Evolutionary conservation across 2,329 filamentous ascomycete genomes (phyloP).

Genomic region (Diaporthe citri): DNA sequence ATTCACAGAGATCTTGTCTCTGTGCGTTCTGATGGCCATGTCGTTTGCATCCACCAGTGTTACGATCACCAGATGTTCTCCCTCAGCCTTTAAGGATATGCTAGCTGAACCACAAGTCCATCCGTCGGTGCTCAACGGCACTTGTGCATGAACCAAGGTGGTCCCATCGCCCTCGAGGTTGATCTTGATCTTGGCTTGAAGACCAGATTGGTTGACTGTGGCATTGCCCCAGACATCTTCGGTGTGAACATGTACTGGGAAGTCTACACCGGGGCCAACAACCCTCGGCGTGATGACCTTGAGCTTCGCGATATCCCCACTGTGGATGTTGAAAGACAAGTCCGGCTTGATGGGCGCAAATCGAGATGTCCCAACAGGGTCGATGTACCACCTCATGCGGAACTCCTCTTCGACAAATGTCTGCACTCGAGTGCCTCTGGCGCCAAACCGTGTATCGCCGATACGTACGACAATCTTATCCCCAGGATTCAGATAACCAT

Average conservation of each 20-base stretch:
- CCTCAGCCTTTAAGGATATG: background rate
- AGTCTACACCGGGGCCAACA: constrained; percentile 40
- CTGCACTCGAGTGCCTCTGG: constrained; percentile 49
- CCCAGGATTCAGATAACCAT: constrained; percentile 53
- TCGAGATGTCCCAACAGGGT: constrained; percentile 52
- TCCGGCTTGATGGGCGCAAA: constrained; percentile 52
- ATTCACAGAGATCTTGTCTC: background rate
- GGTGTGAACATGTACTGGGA: constrained; percentile 45
- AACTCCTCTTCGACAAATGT: constrained; percentile 53
- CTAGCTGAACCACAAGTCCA: background rate
- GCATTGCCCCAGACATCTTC: constrained; percentile 49
- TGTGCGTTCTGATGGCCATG: background rate
- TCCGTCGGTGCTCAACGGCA: background rate
- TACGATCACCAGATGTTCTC: background rate
- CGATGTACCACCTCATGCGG: constrained; percentile 53
- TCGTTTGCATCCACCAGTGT: background rate
- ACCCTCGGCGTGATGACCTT: constrained; percentile 44
- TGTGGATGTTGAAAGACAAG: constrained; percentile 45
- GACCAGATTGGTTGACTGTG: background rate
- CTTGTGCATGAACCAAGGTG: background rate
- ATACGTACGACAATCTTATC: constrained; percentile 51
- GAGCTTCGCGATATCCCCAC: constrained; percentile 43
- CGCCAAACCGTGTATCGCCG: constrained; percentile 50
- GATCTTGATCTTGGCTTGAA: background rate
- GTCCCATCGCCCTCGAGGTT: no score